Evolutionary conservation across 1,284 basidiomycete species (phyloP).

Genomic region (Cryptococcus hybrid): DNA sequence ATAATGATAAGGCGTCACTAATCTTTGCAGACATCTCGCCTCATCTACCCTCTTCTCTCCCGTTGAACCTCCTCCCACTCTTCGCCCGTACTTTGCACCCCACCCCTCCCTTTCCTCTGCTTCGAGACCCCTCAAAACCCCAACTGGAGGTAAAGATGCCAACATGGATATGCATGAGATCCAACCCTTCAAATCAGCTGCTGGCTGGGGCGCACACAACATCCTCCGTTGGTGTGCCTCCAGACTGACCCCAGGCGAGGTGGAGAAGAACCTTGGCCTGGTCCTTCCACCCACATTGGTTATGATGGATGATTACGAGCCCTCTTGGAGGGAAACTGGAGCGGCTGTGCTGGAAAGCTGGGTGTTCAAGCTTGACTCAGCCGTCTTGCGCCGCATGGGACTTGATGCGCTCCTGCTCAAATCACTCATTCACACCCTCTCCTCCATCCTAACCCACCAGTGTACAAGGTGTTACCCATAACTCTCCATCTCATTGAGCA

Average conservation of each 20-base stretch:
- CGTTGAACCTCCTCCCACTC: slow-evolving; percentile 17
- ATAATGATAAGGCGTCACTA: background rate
- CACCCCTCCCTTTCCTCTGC: slow-evolving; percentile 30
- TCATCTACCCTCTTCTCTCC: slow-evolving; percentile 10
- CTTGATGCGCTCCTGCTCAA: slow-evolving; percentile 40
- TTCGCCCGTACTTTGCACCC: slow-evolving; percentile 29
- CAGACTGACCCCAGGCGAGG: slow-evolving; percentile 10
- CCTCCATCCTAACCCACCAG: slow-evolving; percentile 37
- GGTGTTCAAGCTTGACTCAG: slow-evolving; percentile 23
- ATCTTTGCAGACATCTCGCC: background rate
- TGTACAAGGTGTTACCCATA: slow-evolving; percentile 29
- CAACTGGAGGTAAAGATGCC: slow-evolving; percentile 29
- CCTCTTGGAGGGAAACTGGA: slow-evolving; percentile 38
- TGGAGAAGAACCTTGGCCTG: slow-evolving; percentile 36
- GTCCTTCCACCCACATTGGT: slow-evolving; percentile 47
- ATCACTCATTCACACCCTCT: slow-evolving; percentile 7
- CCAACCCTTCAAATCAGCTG: slow-evolving; percentile 30
- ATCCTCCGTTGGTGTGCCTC: slow-evolving; percentile 26
- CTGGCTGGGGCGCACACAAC: slow-evolving; percentile 34
- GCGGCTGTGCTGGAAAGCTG: slow-evolving; percentile 30
- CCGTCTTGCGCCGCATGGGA: slow-evolving; percentile 38
- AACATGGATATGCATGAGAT: slow-evolving; percentile 33
- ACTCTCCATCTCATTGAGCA: slow-evolving; percentile 18
- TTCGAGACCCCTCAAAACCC: slow-evolving; percentile 24
- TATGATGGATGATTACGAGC: slow-evolving; percentile 50